A percentile compares a stretch with the other conserved stretches of the same genome.
Conservation (phyloP, 352 stramenopile species). For the Globisporangium mamillatum region DNA sequence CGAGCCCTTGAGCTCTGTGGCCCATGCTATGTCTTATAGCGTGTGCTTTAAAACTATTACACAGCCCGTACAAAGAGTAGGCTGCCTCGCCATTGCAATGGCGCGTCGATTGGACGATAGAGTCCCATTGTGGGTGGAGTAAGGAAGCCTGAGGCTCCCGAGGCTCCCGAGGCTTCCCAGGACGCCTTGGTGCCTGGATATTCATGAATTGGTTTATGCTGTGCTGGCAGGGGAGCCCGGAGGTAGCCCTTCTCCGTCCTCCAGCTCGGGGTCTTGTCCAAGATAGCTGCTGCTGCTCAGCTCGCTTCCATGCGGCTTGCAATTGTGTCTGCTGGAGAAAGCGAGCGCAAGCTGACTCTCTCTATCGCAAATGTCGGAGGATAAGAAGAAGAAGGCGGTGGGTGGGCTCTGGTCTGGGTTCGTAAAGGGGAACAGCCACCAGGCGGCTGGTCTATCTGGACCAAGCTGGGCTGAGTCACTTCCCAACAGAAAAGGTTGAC, state of each 20-base stretch:
- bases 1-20: background rate
- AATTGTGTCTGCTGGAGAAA: background rate
- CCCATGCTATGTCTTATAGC: background rate
- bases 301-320: background rate
- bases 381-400: no score
- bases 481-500: background rate
- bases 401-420: background rate
- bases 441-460: background rate
- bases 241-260: no score
- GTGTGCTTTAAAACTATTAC: no score
- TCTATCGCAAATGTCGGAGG: no score
- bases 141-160: no score
- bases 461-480: background rate
- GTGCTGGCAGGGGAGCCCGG: no score
- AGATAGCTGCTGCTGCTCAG: no score
- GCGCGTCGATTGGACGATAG: constrained; percentile 1
- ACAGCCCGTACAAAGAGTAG: no score
- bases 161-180: no score
- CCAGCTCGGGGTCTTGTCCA: background rate
- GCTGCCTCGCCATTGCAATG: no score
- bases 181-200: no score
- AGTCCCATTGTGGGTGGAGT: background rate
- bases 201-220: no score
- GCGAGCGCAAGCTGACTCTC: background rate
- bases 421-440: constrained; percentile 1